phyloP scores from a whole-genome alignment of 2,329 filamentous ascomycete species.

The Fusarium kyushuense region DNA sequence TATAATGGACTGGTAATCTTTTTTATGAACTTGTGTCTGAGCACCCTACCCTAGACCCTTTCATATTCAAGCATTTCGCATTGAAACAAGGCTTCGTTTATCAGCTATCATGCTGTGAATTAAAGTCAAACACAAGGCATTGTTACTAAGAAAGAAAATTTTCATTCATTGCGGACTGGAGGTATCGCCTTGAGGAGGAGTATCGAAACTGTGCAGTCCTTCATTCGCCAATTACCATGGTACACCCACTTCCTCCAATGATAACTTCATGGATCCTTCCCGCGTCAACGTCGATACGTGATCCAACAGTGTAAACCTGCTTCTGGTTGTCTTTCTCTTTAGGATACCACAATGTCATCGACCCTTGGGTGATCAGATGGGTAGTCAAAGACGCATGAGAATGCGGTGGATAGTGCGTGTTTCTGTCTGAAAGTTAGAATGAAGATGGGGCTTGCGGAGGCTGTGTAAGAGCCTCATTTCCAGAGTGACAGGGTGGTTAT shows the following conservation, averaged over 20 bases:
- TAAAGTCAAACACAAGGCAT: background rate
- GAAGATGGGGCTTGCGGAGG: slow-evolving; percentile 10
- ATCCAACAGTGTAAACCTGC: slow-evolving; percentile 70
- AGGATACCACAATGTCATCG: slow-evolving; percentile 75
- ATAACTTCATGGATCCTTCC: slow-evolving; percentile 75
- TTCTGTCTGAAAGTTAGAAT: slow-evolving; percentile 57
- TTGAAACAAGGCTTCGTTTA: background rate
- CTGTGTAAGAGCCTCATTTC: slow-evolving; percentile 6
- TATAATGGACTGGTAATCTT: background rate
- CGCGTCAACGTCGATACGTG: slow-evolving; percentile 74
- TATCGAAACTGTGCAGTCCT: background rate
- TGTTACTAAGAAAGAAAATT: too few relatives aligned
- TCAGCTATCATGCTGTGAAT: background rate
- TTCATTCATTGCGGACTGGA: background rate
- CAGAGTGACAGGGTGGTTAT: background rate
- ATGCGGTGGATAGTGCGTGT: slow-evolving; percentile 76
- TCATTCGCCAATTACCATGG: slow-evolving; percentile 73
- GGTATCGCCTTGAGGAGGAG: background rate
- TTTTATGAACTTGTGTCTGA: background rate
- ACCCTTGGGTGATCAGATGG: slow-evolving; percentile 74
- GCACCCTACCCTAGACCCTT: background rate
- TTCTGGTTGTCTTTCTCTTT: slow-evolving; percentile 67
- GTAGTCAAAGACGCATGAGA: slow-evolving; percentile 74
- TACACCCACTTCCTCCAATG: slow-evolving; percentile 74
- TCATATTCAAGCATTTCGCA: background rate